phyloP scores from a whole-genome alignment of 116 monocot genomes.

The Papilionanthe hybrid region DNA sequence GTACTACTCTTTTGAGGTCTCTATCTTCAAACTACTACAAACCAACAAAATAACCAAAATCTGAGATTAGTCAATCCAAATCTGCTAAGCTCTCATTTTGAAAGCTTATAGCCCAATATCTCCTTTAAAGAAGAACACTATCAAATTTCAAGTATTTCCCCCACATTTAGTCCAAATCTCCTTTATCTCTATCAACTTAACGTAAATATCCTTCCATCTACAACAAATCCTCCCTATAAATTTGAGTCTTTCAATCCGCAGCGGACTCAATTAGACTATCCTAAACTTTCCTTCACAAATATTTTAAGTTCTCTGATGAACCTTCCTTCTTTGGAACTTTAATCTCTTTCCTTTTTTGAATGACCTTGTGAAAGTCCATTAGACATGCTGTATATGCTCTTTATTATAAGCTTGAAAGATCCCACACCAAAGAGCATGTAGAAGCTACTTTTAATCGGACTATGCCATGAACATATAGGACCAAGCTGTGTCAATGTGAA shows the following conservation, averaged over 20 bases:
- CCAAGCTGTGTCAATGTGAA: too few species aligned
- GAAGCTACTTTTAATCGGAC: too few species aligned
- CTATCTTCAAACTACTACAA: background rate
- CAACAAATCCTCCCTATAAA: background rate
- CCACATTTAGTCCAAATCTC: background rate
- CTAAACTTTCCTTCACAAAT: background rate
- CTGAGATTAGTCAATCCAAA: background rate
- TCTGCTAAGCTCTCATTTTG: background rate
- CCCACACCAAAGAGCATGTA: too few species aligned
- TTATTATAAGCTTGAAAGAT: too few species aligned
- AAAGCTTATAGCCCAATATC: background rate
- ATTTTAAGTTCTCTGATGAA: background rate
- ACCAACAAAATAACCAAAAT: background rate
- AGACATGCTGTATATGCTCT: too few species aligned
- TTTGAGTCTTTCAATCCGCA: background rate
- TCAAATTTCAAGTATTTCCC: background rate
- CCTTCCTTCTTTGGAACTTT: background rate
- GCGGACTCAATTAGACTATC: background rate
- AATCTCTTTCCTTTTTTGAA: background rate
- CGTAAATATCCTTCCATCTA: background rate
- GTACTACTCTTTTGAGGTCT: background rate
- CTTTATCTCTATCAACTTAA: background rate
- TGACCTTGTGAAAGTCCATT: background rate
- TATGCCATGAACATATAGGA: too few species aligned
- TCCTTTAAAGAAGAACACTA: background rate